These are phyloP conservation scores for Trametes cubensis DNA, from an alignment of 768 basidiomycete species.

Conservation along the genomic window DNA sequence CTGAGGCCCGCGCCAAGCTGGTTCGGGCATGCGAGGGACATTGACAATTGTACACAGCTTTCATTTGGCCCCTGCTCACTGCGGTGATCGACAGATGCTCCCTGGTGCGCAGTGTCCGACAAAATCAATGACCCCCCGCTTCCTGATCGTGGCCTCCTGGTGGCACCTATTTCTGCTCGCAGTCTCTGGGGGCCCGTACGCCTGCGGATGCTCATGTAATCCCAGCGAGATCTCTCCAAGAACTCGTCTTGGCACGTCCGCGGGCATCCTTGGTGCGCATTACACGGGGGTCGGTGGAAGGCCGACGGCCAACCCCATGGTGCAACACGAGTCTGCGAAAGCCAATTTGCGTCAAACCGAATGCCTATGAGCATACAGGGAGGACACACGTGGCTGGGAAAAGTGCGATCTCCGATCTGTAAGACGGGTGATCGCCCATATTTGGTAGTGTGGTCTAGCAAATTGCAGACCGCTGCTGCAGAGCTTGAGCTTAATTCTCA, in stretches of 20 bases:
- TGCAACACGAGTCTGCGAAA: not conserved
- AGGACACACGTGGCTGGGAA: constrained; percentile 13
- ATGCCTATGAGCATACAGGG: not conserved
- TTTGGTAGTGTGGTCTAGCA: constrained; percentile 9
- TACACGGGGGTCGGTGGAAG: too few relatives aligned
- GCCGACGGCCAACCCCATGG: not conserved
- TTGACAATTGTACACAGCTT: too few relatives aligned
- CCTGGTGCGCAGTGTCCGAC: constrained; percentile 13
- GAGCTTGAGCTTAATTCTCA: not conserved
- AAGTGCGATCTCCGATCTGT: constrained; percentile 12
- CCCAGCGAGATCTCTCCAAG: not conserved
- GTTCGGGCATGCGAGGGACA: constrained; percentile 5
- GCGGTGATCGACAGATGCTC: constrained; percentile 22
- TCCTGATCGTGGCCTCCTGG: constrained; percentile 1
- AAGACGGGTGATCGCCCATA: constrained; percentile 15
- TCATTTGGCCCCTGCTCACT: constrained; percentile 9
- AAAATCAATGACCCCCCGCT: constrained; percentile 12
- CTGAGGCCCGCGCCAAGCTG: too few relatives aligned
- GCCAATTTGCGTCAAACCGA: not conserved
- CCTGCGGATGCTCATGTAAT: not conserved
- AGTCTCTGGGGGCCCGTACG: constrained; percentile 7
- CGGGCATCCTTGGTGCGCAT: too few relatives aligned
- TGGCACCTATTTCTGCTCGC: not conserved
- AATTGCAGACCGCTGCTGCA: constrained; percentile 1
- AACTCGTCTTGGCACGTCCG: too few relatives aligned